Conservation (phyloP, 148 eudicot genomes). For the Oxyria digyna region DNA sequence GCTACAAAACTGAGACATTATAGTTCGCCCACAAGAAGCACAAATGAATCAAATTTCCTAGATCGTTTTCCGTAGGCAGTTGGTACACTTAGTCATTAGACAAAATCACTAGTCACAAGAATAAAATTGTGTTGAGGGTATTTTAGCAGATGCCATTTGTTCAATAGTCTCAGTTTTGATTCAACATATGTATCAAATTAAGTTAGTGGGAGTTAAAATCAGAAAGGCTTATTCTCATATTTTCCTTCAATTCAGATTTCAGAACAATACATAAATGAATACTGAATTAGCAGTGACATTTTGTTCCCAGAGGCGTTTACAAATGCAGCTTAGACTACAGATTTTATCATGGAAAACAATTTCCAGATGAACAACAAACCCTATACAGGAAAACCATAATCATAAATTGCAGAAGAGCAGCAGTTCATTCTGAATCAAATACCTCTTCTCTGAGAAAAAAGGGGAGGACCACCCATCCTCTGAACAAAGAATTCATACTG, state of each 20-base stretch:
- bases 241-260: neutral
- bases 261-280: neutral
- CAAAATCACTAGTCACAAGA: too few relatives aligned
- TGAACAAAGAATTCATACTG: conserved; percentile 91
- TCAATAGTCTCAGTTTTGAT: neutral
- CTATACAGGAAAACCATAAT: neutral
- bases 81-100: neutral
- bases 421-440: neutral
- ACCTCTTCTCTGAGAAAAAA: conserved; percentile 83
- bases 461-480: conserved; percentile 90
- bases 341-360: neutral
- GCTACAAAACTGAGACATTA: too few relatives aligned
- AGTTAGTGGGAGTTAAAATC: neutral
- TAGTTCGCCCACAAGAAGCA: neutral
- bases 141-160: neutral
- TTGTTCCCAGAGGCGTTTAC: neutral
- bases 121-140: too few relatives aligned
- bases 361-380: neutral
- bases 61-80: neutral
- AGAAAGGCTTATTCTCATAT: neutral
- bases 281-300: neutral
- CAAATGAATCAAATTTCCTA: neutral
- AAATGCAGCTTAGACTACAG: neutral
- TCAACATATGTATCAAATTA: neutral
- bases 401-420: conserved; percentile 1